Percentiles rank a stretch among this genome's conserved stretches.
phyloP scores from a whole-genome alignment of 345 rosid species.

The Theobroma cacao region DNA sequence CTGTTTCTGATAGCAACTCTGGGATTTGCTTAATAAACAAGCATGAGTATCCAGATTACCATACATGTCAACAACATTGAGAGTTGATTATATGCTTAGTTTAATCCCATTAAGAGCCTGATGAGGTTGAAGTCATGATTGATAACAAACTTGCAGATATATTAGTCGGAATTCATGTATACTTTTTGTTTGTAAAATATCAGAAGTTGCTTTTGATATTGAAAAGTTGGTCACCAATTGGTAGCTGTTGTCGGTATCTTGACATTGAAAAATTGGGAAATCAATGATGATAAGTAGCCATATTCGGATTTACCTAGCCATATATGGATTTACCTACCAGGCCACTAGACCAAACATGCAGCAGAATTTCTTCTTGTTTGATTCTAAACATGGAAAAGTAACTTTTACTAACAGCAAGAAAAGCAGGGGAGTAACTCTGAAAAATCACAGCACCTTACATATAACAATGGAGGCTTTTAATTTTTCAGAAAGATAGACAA shows the following conservation, averaged over 20 bases:
- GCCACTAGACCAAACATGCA: background rate
- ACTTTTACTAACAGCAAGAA: background rate
- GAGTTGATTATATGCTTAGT: background rate
- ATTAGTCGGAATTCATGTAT: background rate
- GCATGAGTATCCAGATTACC: background rate
- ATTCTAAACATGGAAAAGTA: background rate
- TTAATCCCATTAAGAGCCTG: background rate
- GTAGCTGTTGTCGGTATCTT: too few relatives aligned
- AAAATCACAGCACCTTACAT: background rate
- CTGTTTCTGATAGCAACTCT: conserved; percentile 22
- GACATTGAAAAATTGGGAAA: too few relatives aligned
- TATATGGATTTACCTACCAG: too few relatives aligned
- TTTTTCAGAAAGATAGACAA: background rate
- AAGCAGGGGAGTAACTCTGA: background rate
- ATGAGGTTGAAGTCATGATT: background rate
- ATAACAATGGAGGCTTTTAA: background rate
- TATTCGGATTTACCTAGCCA: too few relatives aligned
- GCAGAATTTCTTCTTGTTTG: background rate
- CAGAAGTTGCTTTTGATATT: background rate
- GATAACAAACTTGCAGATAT: background rate
- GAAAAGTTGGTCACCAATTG: background rate
- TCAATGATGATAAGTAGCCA: too few relatives aligned
- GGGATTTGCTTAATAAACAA: conserved; percentile 18
- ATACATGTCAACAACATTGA: background rate
- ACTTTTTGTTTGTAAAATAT: background rate